These are phyloP conservation scores for Crucibulum laeve DNA, from an alignment of 768 basidiomycete species.

Conservation along the genomic window DNA sequence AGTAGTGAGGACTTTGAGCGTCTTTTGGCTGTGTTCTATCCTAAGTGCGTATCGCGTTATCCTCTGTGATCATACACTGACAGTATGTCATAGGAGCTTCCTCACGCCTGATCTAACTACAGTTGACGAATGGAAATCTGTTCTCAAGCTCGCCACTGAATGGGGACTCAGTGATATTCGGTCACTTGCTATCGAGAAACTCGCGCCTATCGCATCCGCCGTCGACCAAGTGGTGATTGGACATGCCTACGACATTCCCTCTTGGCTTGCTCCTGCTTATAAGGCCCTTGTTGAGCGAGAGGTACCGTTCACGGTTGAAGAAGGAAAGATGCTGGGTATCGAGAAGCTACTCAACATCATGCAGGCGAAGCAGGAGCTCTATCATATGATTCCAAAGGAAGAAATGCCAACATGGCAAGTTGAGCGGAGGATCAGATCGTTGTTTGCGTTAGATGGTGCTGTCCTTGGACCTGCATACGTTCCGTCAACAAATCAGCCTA, in stretches of 20 bases:
- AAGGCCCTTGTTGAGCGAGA: too few relatives aligned
- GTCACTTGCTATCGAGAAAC: slow-evolving; percentile 25
- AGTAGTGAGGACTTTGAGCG: slow-evolving; percentile 31
- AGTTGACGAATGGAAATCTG: slow-evolving; percentile 30
- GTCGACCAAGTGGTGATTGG: slow-evolving; percentile 29
- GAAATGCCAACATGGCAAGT: too few relatives aligned
- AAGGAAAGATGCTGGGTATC: too few relatives aligned
- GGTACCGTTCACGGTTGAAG: too few relatives aligned
- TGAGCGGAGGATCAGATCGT: too few relatives aligned
- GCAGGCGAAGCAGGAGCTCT: too few relatives aligned
- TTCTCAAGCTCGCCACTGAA: slow-evolving; percentile 24
- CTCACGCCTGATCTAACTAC: slow-evolving; percentile 22
- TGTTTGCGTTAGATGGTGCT: too few relatives aligned
- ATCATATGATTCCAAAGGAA: too few relatives aligned
- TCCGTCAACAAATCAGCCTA: too few relatives aligned
- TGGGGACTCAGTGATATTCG: slow-evolving; percentile 24
- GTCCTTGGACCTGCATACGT: too few relatives aligned
- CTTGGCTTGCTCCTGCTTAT: slow-evolving; percentile 34
- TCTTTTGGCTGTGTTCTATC: slow-evolving; percentile 27
- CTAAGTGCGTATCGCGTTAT: slow-evolving; percentile 18
- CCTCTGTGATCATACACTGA: not conserved
- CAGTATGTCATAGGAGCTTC: slow-evolving; percentile 20
- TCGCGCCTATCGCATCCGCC: slow-evolving; percentile 17
- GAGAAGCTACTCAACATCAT: too few relatives aligned
- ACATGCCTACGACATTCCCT: slow-evolving; percentile 17